A percentile compares a stretch with the other conserved stretches of the same genome.
phyloP scores from a whole-genome alignment of 2,329 filamentous ascomycete genomes.

The Rhynchosporium graminicola region DNA sequence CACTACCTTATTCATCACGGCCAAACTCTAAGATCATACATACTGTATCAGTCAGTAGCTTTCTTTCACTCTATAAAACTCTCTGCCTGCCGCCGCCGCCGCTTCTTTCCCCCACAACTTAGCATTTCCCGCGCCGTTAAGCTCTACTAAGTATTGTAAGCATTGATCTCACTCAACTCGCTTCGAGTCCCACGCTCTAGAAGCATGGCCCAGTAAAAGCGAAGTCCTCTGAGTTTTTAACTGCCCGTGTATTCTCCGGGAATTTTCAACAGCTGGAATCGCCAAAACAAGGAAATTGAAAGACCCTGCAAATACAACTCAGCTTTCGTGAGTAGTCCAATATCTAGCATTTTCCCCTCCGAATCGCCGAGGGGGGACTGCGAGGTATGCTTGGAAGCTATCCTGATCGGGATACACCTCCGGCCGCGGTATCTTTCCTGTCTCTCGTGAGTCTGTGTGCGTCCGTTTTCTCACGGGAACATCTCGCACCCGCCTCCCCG shows the following conservation, averaged over 20 bases:
- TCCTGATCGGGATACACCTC: not conserved
- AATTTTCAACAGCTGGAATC: no score
- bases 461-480: no score
- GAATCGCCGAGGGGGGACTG: no score
- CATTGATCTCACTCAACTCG: not conserved
- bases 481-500: no score
- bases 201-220: no score
- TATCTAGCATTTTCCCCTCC: not conserved
- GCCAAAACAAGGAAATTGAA: no score
- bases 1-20: not conserved
- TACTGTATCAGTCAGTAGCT: not conserved
- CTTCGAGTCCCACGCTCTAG: not conserved
- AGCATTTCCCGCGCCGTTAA: constrained; percentile 6
- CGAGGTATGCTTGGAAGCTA: not conserved
- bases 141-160: not conserved
- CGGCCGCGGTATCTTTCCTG: not conserved
- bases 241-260: no score
- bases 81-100: constrained; percentile 1
- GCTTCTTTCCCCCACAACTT: constrained; percentile 3
- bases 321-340: not conserved
- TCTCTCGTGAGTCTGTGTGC: not conserved
- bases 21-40: not conserved
- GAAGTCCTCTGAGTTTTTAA: no score
- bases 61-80: not conserved
- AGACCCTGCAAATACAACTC: no score